Evolutionary conservation across 2,329 filamentous ascomycete species (phyloP).

Genomic region (Thelonectria rubi): DNA sequence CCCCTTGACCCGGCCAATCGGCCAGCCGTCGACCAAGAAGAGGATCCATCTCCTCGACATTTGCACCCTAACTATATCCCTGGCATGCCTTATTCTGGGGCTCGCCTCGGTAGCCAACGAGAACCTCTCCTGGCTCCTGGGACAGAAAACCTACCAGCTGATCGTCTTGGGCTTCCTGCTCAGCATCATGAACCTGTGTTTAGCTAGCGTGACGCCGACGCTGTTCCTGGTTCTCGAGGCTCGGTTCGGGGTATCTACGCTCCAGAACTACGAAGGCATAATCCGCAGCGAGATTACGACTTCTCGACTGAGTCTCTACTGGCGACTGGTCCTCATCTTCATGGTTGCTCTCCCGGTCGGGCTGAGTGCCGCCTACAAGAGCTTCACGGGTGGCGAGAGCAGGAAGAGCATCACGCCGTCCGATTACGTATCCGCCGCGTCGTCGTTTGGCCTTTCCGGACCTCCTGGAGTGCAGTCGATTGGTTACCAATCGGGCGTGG

Average conservation of each 20-base stretch:
- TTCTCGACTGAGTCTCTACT: neutral
- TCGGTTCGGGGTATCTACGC: neutral
- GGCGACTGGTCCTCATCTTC: neutral
- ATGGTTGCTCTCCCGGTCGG: constrained; percentile 9
- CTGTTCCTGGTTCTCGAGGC: constrained; percentile 8
- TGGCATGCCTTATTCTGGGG: neutral
- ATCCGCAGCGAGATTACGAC: constrained; percentile 6
- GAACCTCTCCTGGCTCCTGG: neutral
- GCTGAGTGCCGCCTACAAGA: constrained; percentile 11
- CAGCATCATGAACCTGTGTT: constrained; percentile 12
- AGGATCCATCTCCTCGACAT: neutral
- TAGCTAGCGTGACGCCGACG: neutral
- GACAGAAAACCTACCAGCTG: neutral
- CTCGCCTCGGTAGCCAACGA: neutral
- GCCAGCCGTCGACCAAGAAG: neutral
- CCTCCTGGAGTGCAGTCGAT: constrained; percentile 6
- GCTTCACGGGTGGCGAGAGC: constrained; percentile 4
- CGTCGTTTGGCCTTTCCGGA: constrained; percentile 6
- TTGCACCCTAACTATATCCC: neutral
- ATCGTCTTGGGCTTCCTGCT: neutral
- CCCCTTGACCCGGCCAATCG: neutral
- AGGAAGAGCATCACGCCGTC: neutral
- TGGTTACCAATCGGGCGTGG: neutral
- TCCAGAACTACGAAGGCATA: constrained; percentile 11
- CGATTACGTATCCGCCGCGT: neutral